Evolutionary conservation across 2,329 filamentous ascomycete species (phyloP), one percentile per base, ranked within the genome.

Genomic region (Talaromyces sp.): DNA sequence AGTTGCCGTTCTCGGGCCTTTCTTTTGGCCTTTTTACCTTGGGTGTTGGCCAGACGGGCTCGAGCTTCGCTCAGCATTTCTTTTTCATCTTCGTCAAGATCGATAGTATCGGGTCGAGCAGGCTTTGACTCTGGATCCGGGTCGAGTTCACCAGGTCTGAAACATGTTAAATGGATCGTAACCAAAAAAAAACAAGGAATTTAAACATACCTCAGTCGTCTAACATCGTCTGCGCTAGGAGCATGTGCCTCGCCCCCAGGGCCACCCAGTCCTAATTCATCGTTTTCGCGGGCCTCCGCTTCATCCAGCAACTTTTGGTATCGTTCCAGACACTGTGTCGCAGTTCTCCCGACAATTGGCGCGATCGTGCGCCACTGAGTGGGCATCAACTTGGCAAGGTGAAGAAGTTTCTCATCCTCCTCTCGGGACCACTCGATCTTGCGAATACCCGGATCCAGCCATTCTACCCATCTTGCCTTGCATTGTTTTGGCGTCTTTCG

Each of bases 361-460:
- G 95, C 93, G 71, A 99, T 98, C 54, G 95, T 98, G 71, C 95
- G 89, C 95, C 95, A 99, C 84, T 99, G 95, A 29, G 93, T 98
- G 60, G 95, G 95, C 89, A 99, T 96, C 78, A 99, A 83, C 84
- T 98, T 99, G 64, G 95, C 95, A 71, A 99, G 83, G 72, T 98
- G 95, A 69, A 99, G 79, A 63, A 99, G 83, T 80, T 96, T 97
- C 81, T 99, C 95, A 75, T 99, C 95, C 75, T 99, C 95, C 77
- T 99, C 95, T 72, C 95, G 90, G 73, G 91, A 96, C 93, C 95
- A 99, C 80, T 99, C 95, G 68, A 96, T 95, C 82, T 99, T 99
- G 72, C 93, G 90, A 80, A 99, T 98, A 73, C 90, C 91, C 21
- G 95, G 95, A 73, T 99, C 95, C 67, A 99, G 85, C 93, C 95